These are phyloP conservation scores for Ilex asprella DNA, from an alignment of 257 asterid species.

Conservation along the genomic window DNA sequence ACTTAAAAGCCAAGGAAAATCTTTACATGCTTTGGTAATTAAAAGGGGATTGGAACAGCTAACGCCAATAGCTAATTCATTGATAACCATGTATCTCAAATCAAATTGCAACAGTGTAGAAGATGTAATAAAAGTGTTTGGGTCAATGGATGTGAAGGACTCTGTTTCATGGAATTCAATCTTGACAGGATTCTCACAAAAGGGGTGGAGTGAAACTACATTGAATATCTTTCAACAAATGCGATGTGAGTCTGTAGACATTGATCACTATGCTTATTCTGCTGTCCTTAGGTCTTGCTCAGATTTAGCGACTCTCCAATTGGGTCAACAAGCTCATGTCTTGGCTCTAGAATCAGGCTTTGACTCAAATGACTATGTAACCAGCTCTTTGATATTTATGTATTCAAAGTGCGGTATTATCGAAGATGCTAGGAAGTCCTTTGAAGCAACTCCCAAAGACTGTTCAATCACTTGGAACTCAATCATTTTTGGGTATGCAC, in stretches of 20 bases:
- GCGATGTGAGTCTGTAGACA: conserved; percentile 35
- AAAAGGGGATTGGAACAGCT: conserved; percentile 63
- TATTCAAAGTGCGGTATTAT: conserved; percentile 80
- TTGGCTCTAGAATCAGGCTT: conserved; percentile 50
- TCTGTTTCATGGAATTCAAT: conserved; percentile 73
- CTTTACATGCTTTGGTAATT: conserved; percentile 62
- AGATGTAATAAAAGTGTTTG: conserved; percentile 49
- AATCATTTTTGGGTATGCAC: conserved; percentile 73
- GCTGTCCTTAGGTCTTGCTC: conserved; percentile 75
- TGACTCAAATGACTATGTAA: conserved; percentile 53
- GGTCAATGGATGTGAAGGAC: conserved; percentile 39
- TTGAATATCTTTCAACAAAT: conserved; percentile 46
- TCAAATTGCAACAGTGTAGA: conserved; percentile 36
- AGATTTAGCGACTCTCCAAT: conserved; percentile 65
- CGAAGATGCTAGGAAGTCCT: conserved; percentile 60
- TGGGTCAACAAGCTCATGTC: conserved; percentile 70
- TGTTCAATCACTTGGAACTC: conserved; percentile 84
- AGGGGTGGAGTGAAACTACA: conserved; percentile 57
- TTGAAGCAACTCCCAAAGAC: conserved; percentile 46
- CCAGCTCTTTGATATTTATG: conserved; percentile 70
- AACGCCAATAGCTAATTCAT: conserved; percentile 52
- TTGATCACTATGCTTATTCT: conserved; percentile 71
- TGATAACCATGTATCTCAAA: conserved; percentile 65
- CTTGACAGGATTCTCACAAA: conserved; percentile 73
- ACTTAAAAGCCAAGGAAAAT: conserved; percentile 34